Evolutionary conservation across 2,329 filamentous ascomycete species (phyloP).

Genomic region (Xylaria sp.): DNA sequence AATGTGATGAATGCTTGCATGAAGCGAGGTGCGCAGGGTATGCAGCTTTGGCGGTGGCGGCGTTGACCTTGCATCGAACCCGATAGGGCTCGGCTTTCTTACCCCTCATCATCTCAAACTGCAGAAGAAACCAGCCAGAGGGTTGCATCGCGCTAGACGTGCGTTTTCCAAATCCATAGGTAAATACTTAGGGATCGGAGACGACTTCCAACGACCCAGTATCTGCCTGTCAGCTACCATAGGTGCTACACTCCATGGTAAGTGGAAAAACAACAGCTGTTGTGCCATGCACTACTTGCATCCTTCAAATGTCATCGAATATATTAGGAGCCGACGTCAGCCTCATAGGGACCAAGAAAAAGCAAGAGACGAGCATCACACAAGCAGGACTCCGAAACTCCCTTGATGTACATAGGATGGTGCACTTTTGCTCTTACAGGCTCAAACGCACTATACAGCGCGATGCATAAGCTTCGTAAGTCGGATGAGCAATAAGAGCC

Average conservation of each 20-base stretch:
- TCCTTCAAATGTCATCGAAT: not conserved
- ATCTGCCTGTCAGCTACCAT: slow-evolving; percentile 12
- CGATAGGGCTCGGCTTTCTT: slow-evolving; percentile 29
- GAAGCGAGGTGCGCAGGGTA: slow-evolving; percentile 20
- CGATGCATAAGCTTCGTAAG: slow-evolving; percentile 21
- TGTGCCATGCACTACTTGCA: slow-evolving; percentile 3
- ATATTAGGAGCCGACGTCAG: slow-evolving; percentile 10
- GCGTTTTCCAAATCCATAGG: slow-evolving; percentile 9
- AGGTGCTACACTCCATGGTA: slow-evolving; percentile 13
- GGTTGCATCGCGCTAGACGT: slow-evolving; percentile 25
- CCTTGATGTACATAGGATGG: not conserved
- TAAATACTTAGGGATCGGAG: not conserved
- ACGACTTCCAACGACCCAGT: slow-evolving; percentile 4
- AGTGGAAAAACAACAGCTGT: slow-evolving; percentile 31
- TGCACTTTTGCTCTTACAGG: slow-evolving; percentile 2
- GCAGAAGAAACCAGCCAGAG: slow-evolving; percentile 19
- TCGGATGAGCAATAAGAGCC: slow-evolving; percentile 3
- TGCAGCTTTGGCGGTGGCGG: slow-evolving; percentile 28
- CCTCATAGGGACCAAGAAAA: not conserved
- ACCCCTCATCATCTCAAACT: slow-evolving; percentile 27
- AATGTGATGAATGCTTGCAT: slow-evolving; percentile 36
- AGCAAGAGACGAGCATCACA: not conserved
- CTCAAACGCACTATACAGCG: slow-evolving; percentile 8
- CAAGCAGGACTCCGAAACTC: not conserved
- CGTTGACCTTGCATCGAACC: slow-evolving; percentile 29